These are phyloP conservation scores for Trichosporon sp. DNA, from an alignment of 1,284 basidiomycete species.

Conservation along the genomic window DNA sequence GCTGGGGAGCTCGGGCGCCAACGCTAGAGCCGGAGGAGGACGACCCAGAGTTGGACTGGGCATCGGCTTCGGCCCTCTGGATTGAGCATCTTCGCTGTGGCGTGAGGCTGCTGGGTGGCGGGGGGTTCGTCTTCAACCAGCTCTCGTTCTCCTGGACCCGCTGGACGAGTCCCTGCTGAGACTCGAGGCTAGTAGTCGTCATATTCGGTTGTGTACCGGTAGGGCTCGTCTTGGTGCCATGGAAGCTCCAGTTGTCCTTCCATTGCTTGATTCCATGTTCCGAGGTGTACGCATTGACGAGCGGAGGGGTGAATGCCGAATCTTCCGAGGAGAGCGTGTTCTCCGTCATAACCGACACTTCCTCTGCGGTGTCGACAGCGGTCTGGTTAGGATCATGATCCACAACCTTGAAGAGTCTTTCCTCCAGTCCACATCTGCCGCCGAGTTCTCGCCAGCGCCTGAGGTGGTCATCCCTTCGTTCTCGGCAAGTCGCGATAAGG, in stretches of 20 bases:
- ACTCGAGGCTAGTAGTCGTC: slow-evolving; percentile 7
- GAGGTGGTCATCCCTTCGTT: slow-evolving; percentile 36
- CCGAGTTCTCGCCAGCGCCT: slow-evolving; percentile 39
- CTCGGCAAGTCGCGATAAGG: slow-evolving; percentile 39
- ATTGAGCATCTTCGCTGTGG: background rate
- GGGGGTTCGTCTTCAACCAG: background rate
- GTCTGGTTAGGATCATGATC: background rate
- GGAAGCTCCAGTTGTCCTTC: slow-evolving; percentile 16
- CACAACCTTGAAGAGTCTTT: slow-evolving; percentile 40
- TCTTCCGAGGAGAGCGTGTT: background rate
- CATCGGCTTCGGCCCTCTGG: background rate
- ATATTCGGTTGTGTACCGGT: background rate
- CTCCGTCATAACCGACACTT: background rate
- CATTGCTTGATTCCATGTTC: slow-evolving; percentile 16
- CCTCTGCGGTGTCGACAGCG: background rate
- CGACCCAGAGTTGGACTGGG: background rate
- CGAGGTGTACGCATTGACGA: slow-evolving; percentile 2
- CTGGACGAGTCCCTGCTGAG: background rate
- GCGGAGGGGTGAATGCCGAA: background rate
- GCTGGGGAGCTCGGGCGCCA: background rate
- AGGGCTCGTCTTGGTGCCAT: slow-evolving; percentile 2
- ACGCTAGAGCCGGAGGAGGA: background rate
- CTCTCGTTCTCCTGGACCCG: background rate
- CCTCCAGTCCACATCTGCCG: slow-evolving; percentile 40
- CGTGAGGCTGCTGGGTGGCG: background rate